A percentile compares a stretch with the other conserved stretches of the same genome.
These are phyloP conservation scores for Candida sp. DNA, from an alignment of 1,139 yeast genomes.

Conservation along the genomic window DNA sequence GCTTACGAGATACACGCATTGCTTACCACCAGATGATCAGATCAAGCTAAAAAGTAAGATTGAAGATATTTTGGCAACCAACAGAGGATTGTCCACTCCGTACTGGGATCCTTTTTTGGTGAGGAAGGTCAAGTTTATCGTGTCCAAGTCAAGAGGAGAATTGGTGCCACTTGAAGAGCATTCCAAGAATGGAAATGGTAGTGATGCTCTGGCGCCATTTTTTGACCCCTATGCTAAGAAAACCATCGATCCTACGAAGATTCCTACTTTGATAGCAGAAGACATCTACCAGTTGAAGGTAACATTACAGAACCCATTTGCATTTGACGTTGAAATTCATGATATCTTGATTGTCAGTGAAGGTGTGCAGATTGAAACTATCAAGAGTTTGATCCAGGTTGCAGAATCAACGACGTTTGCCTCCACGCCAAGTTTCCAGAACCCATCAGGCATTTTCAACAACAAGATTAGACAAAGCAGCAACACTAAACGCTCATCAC, in stretches of 20 bases:
- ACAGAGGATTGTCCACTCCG: slow-evolving; percentile 21
- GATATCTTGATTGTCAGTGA: slow-evolving; percentile 51
- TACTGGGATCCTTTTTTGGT: slow-evolving; percentile 80
- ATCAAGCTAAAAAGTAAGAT: slow-evolving; percentile 30
- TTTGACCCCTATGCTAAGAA: slow-evolving; percentile 40
- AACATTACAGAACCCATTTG: slow-evolving; percentile 79
- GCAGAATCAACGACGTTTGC: slow-evolving; percentile 1
- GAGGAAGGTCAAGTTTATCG: slow-evolving; percentile 48
- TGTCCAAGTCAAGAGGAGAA: slow-evolving; percentile 25
- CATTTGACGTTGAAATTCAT: slow-evolving; percentile 69
- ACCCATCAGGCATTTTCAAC: background rate
- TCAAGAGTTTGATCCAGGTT: slow-evolving; percentile 20
- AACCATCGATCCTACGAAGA: slow-evolving; percentile 20
- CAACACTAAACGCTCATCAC: background rate
- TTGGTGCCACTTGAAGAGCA: slow-evolving; percentile 39
- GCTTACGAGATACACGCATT: slow-evolving; percentile 57
- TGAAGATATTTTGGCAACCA: slow-evolving; percentile 21
- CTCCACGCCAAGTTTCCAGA: background rate
- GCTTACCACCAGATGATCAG: slow-evolving; percentile 46
- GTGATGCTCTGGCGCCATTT: slow-evolving; percentile 13
- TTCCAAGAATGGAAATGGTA: slow-evolving; percentile 10
- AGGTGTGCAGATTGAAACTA: slow-evolving; percentile 32
- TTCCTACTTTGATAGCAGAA: slow-evolving; percentile 52
- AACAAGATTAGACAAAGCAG: background rate
- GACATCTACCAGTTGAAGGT: slow-evolving; percentile 59